Evolutionary conservation across 306 rosid genomes (phyloP).

Genomic region (Cucumis melo): DNA sequence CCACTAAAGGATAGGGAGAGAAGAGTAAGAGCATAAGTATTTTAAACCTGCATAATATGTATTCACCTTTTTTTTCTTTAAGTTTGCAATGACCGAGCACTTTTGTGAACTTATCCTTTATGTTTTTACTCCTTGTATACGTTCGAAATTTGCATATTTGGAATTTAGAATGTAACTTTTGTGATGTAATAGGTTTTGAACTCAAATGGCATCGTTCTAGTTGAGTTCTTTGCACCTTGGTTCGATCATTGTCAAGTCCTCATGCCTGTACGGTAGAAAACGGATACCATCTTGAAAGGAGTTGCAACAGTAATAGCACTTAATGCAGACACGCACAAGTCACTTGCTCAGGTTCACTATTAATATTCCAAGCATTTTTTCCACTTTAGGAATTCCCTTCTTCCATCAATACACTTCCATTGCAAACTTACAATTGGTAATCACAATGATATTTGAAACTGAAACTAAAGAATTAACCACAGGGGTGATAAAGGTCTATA

Average conservation of each 20-base stretch:
- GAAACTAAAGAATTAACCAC: too few relatives aligned
- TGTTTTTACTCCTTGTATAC: too few relatives aligned
- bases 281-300: constrained; percentile 78
- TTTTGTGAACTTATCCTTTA: too few relatives aligned
- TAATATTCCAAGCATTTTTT: background rate
- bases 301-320: constrained; percentile 88
- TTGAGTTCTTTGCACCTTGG: constrained; percentile 98
- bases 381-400: background rate
- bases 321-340: constrained; percentile 82
- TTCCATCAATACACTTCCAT: background rate
- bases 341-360: constrained; percentile 71
- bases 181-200: constrained; percentile 55
- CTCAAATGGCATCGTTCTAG: constrained; percentile 82
- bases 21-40: too few relatives aligned
- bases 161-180: background rate
- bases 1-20: too few relatives aligned
- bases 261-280: constrained; percentile 89
- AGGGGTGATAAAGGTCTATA: too few relatives aligned
- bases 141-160: background rate
- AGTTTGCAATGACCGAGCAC: too few relatives aligned
- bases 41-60: too few relatives aligned
- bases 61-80: too few relatives aligned
- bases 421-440: background rate
- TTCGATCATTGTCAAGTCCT: constrained; percentile 97
- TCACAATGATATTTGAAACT: too few relatives aligned